phyloP scores from a whole-genome alignment of 208 protist species.

The Trypanosomatidae sp. region DNA sequence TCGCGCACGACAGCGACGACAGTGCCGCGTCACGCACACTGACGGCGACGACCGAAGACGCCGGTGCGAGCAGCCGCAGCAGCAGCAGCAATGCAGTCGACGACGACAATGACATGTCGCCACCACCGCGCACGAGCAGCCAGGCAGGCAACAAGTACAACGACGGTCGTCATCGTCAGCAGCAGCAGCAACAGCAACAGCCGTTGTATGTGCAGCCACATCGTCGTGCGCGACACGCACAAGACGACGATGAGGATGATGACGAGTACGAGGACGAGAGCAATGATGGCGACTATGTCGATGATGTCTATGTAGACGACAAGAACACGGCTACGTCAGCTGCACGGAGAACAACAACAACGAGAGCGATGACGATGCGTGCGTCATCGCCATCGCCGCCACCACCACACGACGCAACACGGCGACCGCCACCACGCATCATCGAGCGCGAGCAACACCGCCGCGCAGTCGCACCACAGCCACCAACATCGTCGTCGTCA shows the following conservation, averaged over 20 bases:
- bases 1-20: no score
- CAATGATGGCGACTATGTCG: neutral
- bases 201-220: conserved; percentile 2
- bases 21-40: no score
- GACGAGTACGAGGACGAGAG: conserved; percentile 2
- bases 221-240: neutral
- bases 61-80: conserved; percentile 15
- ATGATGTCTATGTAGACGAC: neutral
- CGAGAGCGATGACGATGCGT: neutral
- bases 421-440: conserved; percentile 64
- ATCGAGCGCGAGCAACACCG: conserved; percentile 79
- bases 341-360: neutral
- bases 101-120: conserved; percentile 1
- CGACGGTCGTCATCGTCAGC: no score
- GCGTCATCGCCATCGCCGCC: no score
- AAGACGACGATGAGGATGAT: conserved; percentile 2
- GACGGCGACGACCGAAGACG: conserved; percentile 77
- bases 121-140: neutral
- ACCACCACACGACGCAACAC: no score
- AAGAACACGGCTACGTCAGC: neutral
- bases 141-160: no score
- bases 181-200: conserved; percentile 5
- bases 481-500: no score
- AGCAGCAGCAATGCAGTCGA: conserved; percentile 4
- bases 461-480: no score